Evolutionary conservation across 495 filamentous ascomycete species (phyloP).

Genomic region (Aspergillus haitiensis): DNA sequence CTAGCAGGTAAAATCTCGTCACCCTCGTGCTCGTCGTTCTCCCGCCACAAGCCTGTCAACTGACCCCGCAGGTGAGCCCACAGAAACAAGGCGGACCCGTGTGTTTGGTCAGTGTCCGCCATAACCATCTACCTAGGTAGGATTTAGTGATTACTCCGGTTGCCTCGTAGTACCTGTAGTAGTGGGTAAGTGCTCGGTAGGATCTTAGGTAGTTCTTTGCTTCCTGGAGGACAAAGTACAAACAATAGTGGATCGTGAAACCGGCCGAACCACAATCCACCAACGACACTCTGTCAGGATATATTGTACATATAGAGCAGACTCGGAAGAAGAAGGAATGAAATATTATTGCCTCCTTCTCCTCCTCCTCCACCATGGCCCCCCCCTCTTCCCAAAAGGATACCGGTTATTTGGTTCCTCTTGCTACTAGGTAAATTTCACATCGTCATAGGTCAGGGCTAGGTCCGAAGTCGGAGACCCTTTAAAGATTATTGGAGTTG

Average conservation of each 20-base stretch:
- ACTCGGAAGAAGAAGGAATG: slow-evolving; percentile 20
- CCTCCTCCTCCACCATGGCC: no score
- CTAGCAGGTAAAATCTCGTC: neutral
- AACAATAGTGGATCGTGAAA: slow-evolving; percentile 10
- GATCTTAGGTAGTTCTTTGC: slow-evolving; percentile 9
- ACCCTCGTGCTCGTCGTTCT: neutral
- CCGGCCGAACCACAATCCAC: slow-evolving; percentile 12
- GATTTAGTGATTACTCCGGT: neutral
- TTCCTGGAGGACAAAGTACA: neutral
- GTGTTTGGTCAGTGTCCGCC: slow-evolving; percentile 9
- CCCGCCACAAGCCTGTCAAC: slow-evolving; percentile 13
- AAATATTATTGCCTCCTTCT: neutral
- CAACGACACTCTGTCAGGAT: neutral
- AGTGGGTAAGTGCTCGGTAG: neutral
- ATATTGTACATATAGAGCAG: no score
- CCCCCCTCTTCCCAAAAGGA: no score
- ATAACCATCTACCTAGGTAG: neutral
- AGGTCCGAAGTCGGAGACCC: slow-evolving; percentile 15
- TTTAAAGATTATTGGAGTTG: slow-evolving; percentile 1
- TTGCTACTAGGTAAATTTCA: neutral
- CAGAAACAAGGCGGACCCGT: neutral
- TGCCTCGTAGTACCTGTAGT: no score
- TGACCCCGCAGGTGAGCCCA: slow-evolving; percentile 16
- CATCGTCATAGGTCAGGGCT: neutral
- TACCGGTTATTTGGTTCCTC: neutral